Conservation (phyloP, 1,284 basidiomycete species). For the Sanghuangporus sanghuang region DNA sequence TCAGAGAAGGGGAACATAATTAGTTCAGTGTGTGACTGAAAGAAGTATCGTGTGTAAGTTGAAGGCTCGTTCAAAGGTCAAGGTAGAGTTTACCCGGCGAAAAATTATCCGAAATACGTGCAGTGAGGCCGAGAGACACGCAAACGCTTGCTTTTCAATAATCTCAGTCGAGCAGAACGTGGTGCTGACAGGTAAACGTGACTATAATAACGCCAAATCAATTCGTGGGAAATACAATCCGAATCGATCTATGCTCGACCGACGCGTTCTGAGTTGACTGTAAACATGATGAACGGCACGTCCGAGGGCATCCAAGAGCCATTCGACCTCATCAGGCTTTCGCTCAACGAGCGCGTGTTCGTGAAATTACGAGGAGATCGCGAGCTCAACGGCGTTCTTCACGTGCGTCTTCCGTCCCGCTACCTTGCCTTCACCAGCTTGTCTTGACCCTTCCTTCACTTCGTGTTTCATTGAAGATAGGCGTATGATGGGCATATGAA, state of each 20-base stretch:
- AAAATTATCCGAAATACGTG: too few species aligned
- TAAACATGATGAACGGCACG: constrained; percentile 57
- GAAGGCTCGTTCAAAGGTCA: too few species aligned
- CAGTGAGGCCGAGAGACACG: too few species aligned
- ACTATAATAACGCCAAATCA: background rate
- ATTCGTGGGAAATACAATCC: background rate
- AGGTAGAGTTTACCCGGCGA: too few species aligned
- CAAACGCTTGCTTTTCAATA: too few species aligned
- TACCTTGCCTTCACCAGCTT: background rate
- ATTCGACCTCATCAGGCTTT: constrained; percentile 96
- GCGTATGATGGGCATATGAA: constrained; percentile 99
- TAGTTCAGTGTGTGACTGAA: too few species aligned
- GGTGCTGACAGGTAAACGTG: too few species aligned
- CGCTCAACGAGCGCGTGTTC: constrained; percentile 93
- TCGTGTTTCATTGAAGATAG: constrained; percentile 36
- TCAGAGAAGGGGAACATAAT: too few species aligned
- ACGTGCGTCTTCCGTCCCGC: constrained; percentile 51
- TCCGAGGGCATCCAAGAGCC: constrained; percentile 86
- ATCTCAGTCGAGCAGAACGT: too few species aligned
- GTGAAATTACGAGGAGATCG: constrained; percentile 96
- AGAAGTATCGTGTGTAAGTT: too few species aligned
- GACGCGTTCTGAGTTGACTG: background rate
- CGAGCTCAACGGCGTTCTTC: constrained; percentile 88
- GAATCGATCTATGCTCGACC: background rate
- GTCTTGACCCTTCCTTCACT: background rate